phyloP scores from a whole-genome alignment of 202 grass and related monocot species.

The Digitaria exilis region DNA sequence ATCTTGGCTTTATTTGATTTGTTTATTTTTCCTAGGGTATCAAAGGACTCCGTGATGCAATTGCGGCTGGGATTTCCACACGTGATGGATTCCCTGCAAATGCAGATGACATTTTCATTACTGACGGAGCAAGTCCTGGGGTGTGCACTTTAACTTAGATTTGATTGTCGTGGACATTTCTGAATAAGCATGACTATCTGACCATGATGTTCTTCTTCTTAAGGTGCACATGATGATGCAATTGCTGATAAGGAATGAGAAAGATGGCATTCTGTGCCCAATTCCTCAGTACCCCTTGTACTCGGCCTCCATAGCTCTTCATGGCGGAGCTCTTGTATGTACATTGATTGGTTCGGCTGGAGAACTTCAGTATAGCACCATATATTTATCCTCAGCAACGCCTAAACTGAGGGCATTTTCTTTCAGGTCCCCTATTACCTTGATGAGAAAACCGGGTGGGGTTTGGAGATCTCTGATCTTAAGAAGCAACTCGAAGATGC shows the following conservation, averaged over 20 bases:
- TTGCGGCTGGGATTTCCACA: conserved; percentile 82
- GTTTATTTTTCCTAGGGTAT: conserved; percentile 71
- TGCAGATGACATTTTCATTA: conserved; percentile 97
- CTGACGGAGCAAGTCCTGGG: conserved; percentile 94
- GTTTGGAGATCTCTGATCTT: conserved; percentile 83
- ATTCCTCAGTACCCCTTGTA: conserved; percentile 98
- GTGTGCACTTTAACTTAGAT: conserved; percentile 42
- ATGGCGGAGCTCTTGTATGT: conserved; percentile 97
- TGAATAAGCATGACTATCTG: conserved; percentile 25
- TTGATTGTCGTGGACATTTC: conserved; percentile 21
- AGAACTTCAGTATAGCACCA: neutral
- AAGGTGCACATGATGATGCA: conserved; percentile 99
- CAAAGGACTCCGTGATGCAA: conserved; percentile 93
- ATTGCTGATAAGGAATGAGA: conserved; percentile 87
- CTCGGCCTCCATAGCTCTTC: conserved; percentile 91
- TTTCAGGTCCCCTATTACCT: conserved; percentile 98
- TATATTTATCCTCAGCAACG: conserved; percentile 9
- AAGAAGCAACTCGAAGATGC: conserved; percentile 93
- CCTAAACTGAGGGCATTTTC: conserved; percentile 38
- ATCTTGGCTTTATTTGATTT: conserved; percentile 39
- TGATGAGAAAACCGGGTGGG: conserved; percentile 90
- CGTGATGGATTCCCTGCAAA: conserved; percentile 95
- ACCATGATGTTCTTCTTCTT: conserved; percentile 23
- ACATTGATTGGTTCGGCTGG: neutral
- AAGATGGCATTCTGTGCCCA: conserved; percentile 90